phyloP scores from a whole-genome alignment of 495 filamentous ascomycete genomes.

The Xylaria curta region DNA sequence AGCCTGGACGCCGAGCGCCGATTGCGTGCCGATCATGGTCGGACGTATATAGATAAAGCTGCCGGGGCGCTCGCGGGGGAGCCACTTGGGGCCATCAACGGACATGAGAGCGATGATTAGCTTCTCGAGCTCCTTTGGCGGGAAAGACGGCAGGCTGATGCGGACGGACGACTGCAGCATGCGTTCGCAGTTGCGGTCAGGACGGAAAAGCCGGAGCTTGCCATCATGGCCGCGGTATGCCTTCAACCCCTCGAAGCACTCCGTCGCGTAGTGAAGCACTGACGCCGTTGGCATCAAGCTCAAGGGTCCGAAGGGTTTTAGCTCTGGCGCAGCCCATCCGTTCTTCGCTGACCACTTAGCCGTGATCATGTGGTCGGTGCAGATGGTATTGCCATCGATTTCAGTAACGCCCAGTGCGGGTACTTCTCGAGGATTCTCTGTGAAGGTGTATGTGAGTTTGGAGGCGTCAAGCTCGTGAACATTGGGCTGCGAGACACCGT shows the following conservation, averaged over 20 bases:
- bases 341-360: slow-evolving; percentile 67
- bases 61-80: slow-evolving; percentile 70
- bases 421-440: slow-evolving; percentile 69
- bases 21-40: slow-evolving; percentile 81
- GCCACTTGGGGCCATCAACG: slow-evolving; percentile 77
- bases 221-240: slow-evolving; percentile 84
- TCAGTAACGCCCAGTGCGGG: slow-evolving; percentile 62
- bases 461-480: slow-evolving; percentile 69
- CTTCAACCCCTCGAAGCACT: slow-evolving; percentile 93
- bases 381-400: slow-evolving; percentile 58
- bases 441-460: slow-evolving; percentile 70
- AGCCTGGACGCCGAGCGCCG: slow-evolving; percentile 79
- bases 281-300: slow-evolving; percentile 83
- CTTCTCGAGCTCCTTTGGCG: slow-evolving; percentile 72
- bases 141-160: slow-evolving; percentile 79
- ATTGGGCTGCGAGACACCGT: slow-evolving; percentile 38
- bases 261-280: slow-evolving; percentile 88
- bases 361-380: slow-evolving; percentile 92
- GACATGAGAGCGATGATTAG: slow-evolving; percentile 75
- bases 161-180: slow-evolving; percentile 74
- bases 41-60: slow-evolving; percentile 80
- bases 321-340: slow-evolving; percentile 80
- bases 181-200: slow-evolving; percentile 75
- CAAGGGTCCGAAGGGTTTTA: slow-evolving; percentile 81
- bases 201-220: slow-evolving; percentile 84